Evolutionary conservation across 2,329 filamentous ascomycete genomes (phyloP), one percentile per base, ranked within the genome.

Genomic region (Aureobasidium uvarum): DNA sequence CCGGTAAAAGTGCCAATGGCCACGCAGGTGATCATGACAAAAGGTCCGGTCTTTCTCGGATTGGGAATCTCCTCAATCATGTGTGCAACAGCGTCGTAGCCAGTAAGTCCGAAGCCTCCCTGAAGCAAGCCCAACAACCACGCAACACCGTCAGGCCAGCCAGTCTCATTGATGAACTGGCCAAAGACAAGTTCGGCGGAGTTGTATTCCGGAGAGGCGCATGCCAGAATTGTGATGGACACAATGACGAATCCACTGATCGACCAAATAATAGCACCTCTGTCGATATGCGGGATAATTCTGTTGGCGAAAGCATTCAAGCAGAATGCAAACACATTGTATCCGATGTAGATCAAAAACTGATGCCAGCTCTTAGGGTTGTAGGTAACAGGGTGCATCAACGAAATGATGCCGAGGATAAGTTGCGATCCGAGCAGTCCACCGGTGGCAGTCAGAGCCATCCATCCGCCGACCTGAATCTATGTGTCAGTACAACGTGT

Each of bases 261-360:
- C 2, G 86, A 89, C 89, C 89, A 92, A 59, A 86, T 82, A 69
- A 92, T 89, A 1, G 89, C 89, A 20, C 81, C 81, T 72, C 89
- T 86, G 72, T 87, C 91, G 69, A 91, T 79, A 14, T 83, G 80
- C 0, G 89, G 88, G 3, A 92, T 79, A 3, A 86, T 71, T 3
- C 79, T 77, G 70, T 85, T 88, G 72, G 83, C 78, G 69, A 90
- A 88, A 1, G 85, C 84, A 68, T 91, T 91, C 74, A 90, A 78
- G 55, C 84, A 65, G 66, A 90, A 85, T 3, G 86, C 86, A 18
- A 84, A 75, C 20, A 86, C 67, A 16, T 85, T 87, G 71, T 87
- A 87, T 7, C 75, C 87, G 51, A 89, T 81, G 74, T 91, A 91
- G 55, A 91, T 87, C 33, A 91, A 78, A 74, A 91, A 91, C 69